phyloP scores from a whole-genome alignment of 108 stramenopile genomes.

The Fragilariopsis cylindrus region DNA sequence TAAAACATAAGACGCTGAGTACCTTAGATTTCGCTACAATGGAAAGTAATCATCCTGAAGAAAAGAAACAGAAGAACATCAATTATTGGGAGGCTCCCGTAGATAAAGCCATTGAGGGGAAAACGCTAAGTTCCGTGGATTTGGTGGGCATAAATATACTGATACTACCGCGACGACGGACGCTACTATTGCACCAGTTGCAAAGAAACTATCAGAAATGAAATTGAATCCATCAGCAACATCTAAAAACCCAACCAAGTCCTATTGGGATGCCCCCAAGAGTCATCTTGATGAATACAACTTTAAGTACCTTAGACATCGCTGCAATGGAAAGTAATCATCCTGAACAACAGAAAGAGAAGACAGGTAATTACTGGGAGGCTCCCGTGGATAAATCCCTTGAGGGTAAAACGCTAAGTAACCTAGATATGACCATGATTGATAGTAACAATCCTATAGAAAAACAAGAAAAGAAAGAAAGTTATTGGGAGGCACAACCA shows the following conservation, averaged over 20 bases:
- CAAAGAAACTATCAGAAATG: neutral
- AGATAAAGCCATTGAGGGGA: conserved; percentile 11
- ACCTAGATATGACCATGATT: neutral
- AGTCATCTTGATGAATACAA: conserved; percentile 13
- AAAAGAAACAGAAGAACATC: conserved; percentile 5
- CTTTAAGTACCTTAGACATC: conserved; percentile 21
- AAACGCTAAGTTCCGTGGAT: conserved; percentile 5
- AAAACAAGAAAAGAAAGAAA: neutral
- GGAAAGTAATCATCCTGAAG: neutral
- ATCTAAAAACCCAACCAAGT: neutral
- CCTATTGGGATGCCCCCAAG: conserved; percentile 34
- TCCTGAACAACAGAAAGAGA: conserved; percentile 2
- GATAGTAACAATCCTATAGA: neutral
- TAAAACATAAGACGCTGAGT: neutral
- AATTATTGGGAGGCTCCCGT: conserved; percentile 22
- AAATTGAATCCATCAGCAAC: neutral
- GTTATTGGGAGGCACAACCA: neutral
- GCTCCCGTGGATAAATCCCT: conserved; percentile 9
- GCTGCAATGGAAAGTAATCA: conserved; percentile 2
- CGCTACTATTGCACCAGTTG: too few relatives aligned
- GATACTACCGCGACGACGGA: neutral
- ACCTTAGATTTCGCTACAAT: neutral
- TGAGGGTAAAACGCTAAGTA: conserved; percentile 11
- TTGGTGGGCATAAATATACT: neutral
- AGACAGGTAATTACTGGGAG: conserved; percentile 13